These are phyloP conservation scores for Stagonosporopsis chrysanthemi DNA, from an alignment of 2,329 filamentous ascomycete species.

Conservation along the genomic window DNA sequence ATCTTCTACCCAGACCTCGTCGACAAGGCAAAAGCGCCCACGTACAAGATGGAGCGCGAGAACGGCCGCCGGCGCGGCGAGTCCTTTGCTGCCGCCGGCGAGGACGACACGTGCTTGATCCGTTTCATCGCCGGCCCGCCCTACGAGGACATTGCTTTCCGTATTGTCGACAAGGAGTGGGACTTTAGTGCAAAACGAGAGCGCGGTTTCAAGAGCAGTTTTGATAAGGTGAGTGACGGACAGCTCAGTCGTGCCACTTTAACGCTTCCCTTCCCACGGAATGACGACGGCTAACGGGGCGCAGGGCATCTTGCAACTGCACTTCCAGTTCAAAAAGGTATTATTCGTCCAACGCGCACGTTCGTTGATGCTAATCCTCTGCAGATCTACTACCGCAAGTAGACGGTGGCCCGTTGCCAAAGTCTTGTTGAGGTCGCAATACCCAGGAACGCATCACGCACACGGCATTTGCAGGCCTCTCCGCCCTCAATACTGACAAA, in stretches of 20 bases:
- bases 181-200: conserved; percentile 97
- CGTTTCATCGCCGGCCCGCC: conserved; percentile 94
- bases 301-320: conserved; percentile 91
- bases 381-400: conserved; percentile 60
- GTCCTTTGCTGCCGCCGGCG: conserved; percentile 89
- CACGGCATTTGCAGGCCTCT: not conserved
- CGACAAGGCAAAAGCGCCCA: conserved; percentile 92
- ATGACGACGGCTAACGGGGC: conserved; percentile 36
- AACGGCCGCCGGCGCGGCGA: conserved; percentile 88
- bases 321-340: conserved; percentile 98
- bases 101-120: conserved; percentile 96
- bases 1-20: conserved; percentile 98
- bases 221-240: conserved; percentile 82
- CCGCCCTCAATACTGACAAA: not conserved
- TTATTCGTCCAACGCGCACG: conserved; percentile 51
- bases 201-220: conserved; percentile 92
- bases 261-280: not conserved
- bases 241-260: conserved; percentile 12
- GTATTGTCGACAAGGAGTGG: conserved; percentile 98
- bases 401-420: not conserved
- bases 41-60: conserved; percentile 94
- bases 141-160: conserved; percentile 95
- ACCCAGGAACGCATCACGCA: not conserved
- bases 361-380: conserved; percentile 29
- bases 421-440: not conserved